These are phyloP conservation scores for Gypsophila paniculata DNA, from an alignment of 179 eudicot genomes.

Conservation along the genomic window DNA sequence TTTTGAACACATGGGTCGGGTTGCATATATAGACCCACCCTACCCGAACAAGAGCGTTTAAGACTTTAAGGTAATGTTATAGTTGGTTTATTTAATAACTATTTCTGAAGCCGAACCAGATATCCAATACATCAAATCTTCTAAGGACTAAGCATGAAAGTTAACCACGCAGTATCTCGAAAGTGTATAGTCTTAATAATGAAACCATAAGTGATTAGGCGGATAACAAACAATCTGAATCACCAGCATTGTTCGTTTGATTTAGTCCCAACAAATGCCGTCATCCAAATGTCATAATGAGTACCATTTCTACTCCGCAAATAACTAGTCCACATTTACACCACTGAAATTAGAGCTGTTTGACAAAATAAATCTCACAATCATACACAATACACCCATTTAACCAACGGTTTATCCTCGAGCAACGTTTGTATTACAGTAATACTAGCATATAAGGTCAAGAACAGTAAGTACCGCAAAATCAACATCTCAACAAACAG, in stretches of 20 bases:
- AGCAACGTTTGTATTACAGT: too few species aligned
- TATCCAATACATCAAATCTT: not conserved
- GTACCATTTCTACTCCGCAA: too few species aligned
- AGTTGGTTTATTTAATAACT: not conserved
- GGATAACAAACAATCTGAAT: not conserved
- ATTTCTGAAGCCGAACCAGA: not conserved
- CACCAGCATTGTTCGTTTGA: not conserved
- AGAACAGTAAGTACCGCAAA: too few species aligned
- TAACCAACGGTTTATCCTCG: too few species aligned
- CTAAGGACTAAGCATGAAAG: too few species aligned
- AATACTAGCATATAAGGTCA: too few species aligned
- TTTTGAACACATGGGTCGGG: not conserved
- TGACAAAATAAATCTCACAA: not conserved
- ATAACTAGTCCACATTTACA: too few species aligned
- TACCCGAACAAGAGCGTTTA: not conserved
- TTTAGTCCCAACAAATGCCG: not conserved
- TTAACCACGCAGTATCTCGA: not conserved
- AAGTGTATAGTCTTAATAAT: not conserved
- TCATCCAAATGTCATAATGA: not conserved
- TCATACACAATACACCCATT: not conserved
- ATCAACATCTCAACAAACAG: too few species aligned
- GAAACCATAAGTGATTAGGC: not conserved
- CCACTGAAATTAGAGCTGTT: too few species aligned
- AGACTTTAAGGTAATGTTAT: not conserved
- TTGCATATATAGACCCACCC: too few species aligned